Base-by-base conservation (phyloP, 441 rosid species). In the Eruca vesicaria region DNA sequence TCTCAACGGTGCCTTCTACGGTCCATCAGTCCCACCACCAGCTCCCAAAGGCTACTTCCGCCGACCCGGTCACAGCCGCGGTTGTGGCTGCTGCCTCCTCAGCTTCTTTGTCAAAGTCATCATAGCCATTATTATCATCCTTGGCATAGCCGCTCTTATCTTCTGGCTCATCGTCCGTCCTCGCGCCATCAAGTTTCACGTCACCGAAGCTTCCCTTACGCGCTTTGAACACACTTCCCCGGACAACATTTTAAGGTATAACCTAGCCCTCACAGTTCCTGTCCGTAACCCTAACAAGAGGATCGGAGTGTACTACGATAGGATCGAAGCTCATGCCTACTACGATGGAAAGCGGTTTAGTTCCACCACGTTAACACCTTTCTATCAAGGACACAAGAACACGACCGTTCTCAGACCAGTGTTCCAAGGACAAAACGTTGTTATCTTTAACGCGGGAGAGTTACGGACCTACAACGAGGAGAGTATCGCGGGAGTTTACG, bases 141-240 rank as follows among this genome's bases (percentile, higher is more conserved):
- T 86, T n/a, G 92, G 88, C 65, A 69, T 91, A 15, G 85, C 85
- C 35, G 80, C 80, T 63, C 67, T 89, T 35, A 35, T 87, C 70
- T 72, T 91, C 78, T 91, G 97, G 97, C 89, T 89, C 80, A 65
- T 91, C 15, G 81, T 91, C 82, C 97, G 94, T 20, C 97, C 97
- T 68, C 90, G 82, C 68, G 14, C 61, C 59, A 78, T 91, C 81
- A 87, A 87, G 50, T 81, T 87, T 77, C 87, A 87, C 60, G 92
- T 83, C 45, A 85, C 88, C 3, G 84, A 85, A 21, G 89, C 81
- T 0, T 69, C 84, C 9, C 86, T 91, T 57, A 80, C 86, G 1
- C 77, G 82, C 48, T 91, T 91, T 80, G 78, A 73, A 11, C 84
- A 88, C 82, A 70, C 86, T 75, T 74, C 87, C 5, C 1, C 19